Conservation (phyloP, 2,329 filamentous ascomycete genomes). For the Penicillium glabrum region DNA sequence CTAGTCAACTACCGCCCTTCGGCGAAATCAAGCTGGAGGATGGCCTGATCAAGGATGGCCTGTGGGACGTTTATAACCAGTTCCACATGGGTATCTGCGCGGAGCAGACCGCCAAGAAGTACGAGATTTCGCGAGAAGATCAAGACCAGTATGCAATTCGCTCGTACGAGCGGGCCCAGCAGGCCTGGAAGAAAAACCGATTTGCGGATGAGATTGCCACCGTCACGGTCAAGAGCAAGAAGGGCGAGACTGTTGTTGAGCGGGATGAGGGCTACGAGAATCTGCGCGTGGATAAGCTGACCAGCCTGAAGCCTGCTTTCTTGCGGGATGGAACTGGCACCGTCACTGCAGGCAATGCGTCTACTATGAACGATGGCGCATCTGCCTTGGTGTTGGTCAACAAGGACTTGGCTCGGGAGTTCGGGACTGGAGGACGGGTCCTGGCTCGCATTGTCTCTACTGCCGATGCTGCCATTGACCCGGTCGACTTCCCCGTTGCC, state of each 20-base stretch:
- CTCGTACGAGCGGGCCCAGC: slow-evolving; percentile 86
- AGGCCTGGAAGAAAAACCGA: slow-evolving; percentile 77
- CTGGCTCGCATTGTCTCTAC: slow-evolving; percentile 83
- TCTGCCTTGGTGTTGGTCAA: slow-evolving; percentile 84
- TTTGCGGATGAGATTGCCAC: slow-evolving; percentile 90
- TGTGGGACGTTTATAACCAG: slow-evolving; percentile 95
- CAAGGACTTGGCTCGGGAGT: slow-evolving; percentile 76
- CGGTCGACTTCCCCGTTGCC: slow-evolving; percentile 92
- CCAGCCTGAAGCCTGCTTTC: slow-evolving; percentile 87
- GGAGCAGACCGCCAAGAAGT: slow-evolving; percentile 89
- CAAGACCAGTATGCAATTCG: slow-evolving; percentile 90
- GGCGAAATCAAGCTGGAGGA: slow-evolving; percentile 87
- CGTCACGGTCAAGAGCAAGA: slow-evolving; percentile 79
- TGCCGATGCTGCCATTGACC: slow-evolving; percentile 85
- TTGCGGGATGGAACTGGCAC: slow-evolving; percentile 80
- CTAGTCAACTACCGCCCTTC: slow-evolving; percentile 80
- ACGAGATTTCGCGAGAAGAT: slow-evolving; percentile 74
- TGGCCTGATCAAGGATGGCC: slow-evolving; percentile 87
- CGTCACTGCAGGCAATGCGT: slow-evolving; percentile 92
- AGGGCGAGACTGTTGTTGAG: slow-evolving; percentile 75
- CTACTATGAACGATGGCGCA: slow-evolving; percentile 91
- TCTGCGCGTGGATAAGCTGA: slow-evolving; percentile 81
- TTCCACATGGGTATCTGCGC: slow-evolving; percentile 98
- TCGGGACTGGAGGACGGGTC: slow-evolving; percentile 73
- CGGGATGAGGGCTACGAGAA: slow-evolving; percentile 89